Evolutionary conservation across 768 basidiomycete genomes (phyloP), one percentile per base, ranked within the genome.

Genomic region (Leccinum ochraceum): DNA sequence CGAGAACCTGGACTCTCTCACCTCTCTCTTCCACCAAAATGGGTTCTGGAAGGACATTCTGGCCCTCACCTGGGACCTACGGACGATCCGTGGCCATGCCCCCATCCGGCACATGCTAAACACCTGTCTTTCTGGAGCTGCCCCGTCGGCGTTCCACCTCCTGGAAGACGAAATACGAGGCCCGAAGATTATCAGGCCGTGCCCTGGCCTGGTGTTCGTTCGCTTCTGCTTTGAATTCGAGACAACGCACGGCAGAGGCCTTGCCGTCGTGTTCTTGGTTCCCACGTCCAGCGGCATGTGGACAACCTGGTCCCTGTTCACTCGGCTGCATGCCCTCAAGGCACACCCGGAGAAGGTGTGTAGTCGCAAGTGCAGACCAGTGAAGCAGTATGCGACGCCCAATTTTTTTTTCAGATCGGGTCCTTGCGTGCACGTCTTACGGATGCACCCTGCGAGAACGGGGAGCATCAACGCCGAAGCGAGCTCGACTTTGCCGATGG

Each of bases 291-390:
- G 55, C 32, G 71, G 70, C 26, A 50, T 51, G 24, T 90, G 88
- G 89, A 84, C 80, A 66, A 85, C 86, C 0, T 81, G 85, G 69
- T 78, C 79, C 17, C 63, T 88, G 16, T 82, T 83, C 64, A 89
- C 88, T 2, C 79, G 81, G 49, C 76, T 91, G 7, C 81, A 83
- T 48, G 79, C 77, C n/a, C 72, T 90, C 66, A 82, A 84, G 52
- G 80, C 71, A 2, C 75, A 77, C 66, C 82, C 83, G 0, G 84
- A 86, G 66, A 76, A 78, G 66, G 68, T 72, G 67, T 50, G 64
- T 48, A n/a, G 28, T 26, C 22, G 17, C n/a, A 7, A 7, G 1
- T 17, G 1, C 37, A 39, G 37, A 39, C 7, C 16, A 8, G 37
- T 17, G 37, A 17, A 26, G 16, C 7, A 50, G 13, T 17, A 46